Conservation (phyloP, 169 alveolate species). For the Eimeria praecox region DNA sequence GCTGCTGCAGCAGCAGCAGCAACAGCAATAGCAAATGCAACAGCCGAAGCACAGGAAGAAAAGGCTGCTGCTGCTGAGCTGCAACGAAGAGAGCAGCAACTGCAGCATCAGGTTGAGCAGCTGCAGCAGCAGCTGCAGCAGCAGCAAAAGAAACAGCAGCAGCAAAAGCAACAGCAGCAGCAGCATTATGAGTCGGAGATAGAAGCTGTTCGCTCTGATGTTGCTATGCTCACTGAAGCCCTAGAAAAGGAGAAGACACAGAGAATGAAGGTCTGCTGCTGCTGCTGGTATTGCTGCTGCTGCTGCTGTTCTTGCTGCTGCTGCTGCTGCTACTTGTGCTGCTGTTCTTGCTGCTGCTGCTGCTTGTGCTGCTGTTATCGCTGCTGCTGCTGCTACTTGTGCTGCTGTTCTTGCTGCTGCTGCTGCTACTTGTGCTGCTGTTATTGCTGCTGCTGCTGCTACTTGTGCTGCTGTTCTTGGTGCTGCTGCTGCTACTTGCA, state of each 20-base stretch:
- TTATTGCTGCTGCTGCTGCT: conserved; percentile 13
- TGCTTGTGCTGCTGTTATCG: background rate
- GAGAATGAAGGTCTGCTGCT: conserved; percentile 49
- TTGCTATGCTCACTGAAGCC: background rate
- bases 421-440: conserved; percentile 43
- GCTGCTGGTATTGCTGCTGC: conserved; percentile 40
- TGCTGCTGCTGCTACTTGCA: conserved; percentile 20
- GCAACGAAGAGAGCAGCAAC: conserved; percentile 31
- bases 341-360: conserved; percentile 12
- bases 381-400: conserved; percentile 17
- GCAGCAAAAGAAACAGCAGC: conserved; percentile 58
- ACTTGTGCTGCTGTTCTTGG: background rate
- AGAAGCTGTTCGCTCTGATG: conserved; percentile 59
- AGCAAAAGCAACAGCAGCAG: conserved; percentile 50
- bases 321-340: too few relatives aligned
- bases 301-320: conserved; percentile 27
- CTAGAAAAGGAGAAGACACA: conserved; percentile 18
- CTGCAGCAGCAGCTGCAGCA: conserved; percentile 63
- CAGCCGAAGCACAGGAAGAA: conserved; percentile 54
- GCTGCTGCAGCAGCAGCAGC: conserved; percentile 70
- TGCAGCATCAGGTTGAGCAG: conserved; percentile 54
- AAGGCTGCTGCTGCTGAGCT: conserved; percentile 62
- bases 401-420: conserved; percentile 15
- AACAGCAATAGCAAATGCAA: conserved; percentile 13
- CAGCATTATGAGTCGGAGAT: conserved; percentile 33